Percentiles rank a stretch among this genome's conserved stretches.
Conservation (phyloP, 768 basidiomycete species). For the Mycena metata region DNA sequence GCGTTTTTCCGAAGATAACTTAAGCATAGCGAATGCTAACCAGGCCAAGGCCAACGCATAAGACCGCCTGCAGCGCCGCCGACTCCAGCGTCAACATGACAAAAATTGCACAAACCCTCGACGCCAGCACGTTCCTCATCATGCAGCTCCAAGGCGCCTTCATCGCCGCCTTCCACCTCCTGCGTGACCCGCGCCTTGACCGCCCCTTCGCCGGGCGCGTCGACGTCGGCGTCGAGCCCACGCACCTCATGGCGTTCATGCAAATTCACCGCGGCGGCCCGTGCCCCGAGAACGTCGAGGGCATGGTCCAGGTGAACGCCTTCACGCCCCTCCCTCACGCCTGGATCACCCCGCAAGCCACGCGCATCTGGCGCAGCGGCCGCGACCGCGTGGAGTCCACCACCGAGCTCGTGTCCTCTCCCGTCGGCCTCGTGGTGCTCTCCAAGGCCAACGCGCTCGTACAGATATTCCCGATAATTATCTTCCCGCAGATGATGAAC, state of each 20-base stretch:
- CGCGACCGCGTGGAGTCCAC: conserved; percentile 15
- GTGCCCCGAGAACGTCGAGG: conserved; percentile 1
- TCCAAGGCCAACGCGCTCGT: conserved; percentile 30
- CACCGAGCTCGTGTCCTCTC: conserved; percentile 16
- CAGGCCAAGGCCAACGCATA: conserved; percentile 29
- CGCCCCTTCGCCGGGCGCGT: conserved; percentile 18
- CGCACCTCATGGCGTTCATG: conserved; percentile 21
- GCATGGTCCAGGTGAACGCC: conserved; percentile 33
- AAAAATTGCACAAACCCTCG: conserved; percentile 25
- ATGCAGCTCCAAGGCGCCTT: conserved; percentile 25
- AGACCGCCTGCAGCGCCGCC: conserved; percentile 22
- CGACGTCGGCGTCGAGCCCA: conserved; percentile 33
- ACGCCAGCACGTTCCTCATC: conserved; percentile 30
- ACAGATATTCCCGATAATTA: conserved; percentile 20
- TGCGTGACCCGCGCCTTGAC: conserved; percentile 23
- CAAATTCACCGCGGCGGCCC: conserved; percentile 16
- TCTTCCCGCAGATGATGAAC: conserved; percentile 27
- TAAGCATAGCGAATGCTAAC: conserved; percentile 11
- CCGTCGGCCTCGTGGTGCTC: conserved; percentile 28
- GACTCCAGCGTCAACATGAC: conserved; percentile 28
- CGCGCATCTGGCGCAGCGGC: conserved; percentile 19
- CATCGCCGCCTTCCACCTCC: conserved; percentile 29
- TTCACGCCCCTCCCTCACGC: conserved; percentile 29
- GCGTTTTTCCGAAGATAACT: conserved; percentile 21
- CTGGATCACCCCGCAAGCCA: conserved; percentile 15